Conservation (phyloP, 2,329 filamentous ascomycete species). For the Fusarium newnesense region DNA sequence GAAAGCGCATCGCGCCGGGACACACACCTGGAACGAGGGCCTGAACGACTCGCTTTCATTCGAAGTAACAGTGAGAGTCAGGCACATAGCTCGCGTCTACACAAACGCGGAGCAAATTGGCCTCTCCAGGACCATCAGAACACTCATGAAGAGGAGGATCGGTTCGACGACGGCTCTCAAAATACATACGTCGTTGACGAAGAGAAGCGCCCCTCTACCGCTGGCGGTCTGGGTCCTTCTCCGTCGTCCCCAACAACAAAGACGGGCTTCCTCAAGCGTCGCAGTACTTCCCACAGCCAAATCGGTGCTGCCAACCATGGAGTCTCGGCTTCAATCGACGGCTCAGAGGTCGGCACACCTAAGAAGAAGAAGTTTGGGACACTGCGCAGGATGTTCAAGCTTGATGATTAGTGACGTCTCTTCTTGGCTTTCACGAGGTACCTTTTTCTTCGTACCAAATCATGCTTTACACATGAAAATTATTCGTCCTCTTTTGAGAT, state of each 20-base stretch:
- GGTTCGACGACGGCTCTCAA: constrained; percentile 38
- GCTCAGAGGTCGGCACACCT: constrained; percentile 22
- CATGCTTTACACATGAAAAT: background rate
- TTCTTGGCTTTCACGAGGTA: background rate
- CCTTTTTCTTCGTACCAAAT: background rate
- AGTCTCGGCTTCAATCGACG: constrained; percentile 16
- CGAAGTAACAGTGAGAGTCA: constrained; percentile 50
- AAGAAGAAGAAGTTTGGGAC: constrained; percentile 75
- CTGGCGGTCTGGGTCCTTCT: constrained; percentile 43
- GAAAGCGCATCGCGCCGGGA: constrained; percentile 72
- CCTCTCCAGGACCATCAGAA: constrained; percentile 49
- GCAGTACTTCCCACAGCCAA: constrained; percentile 51
- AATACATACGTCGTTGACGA: constrained; percentile 42
- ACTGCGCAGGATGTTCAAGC: constrained; percentile 72
- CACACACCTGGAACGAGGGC: constrained; percentile 68
- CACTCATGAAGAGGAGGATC: constrained; percentile 46
- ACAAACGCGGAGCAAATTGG: constrained; percentile 48
- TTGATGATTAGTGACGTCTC: constrained; percentile 53
- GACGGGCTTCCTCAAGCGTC: constrained; percentile 49
- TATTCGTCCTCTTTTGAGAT: background rate
- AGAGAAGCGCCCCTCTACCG: constrained; percentile 49
- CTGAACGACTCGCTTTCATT: constrained; percentile 62
- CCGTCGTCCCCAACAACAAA: constrained; percentile 46
- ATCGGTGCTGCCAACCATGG: constrained; percentile 28
- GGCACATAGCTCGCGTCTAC: constrained; percentile 36